Evolutionary conservation across 2,329 filamentous ascomycete genomes (phyloP).

Genomic region (Dothideomycetes sp.): DNA sequence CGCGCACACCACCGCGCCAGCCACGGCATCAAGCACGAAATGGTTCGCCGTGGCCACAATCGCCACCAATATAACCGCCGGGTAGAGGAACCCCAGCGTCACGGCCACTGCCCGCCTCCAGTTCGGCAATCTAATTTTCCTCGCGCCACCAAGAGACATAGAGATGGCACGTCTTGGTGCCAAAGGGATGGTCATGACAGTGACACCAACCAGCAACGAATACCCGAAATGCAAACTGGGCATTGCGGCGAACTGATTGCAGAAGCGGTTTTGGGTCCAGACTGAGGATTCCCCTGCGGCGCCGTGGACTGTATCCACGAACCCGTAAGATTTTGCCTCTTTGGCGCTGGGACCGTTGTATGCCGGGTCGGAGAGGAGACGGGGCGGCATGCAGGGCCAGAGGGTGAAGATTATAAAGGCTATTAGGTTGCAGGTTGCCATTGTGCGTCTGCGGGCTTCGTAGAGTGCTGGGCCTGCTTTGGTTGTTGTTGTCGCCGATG

Average conservation of each 20-base stretch:
- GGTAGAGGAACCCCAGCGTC: slow-evolving; percentile 50
- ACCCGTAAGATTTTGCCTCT: slow-evolving; percentile 49
- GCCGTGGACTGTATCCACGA: slow-evolving; percentile 49
- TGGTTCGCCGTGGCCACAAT: slow-evolving; percentile 66
- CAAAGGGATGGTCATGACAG: slow-evolving; percentile 55
- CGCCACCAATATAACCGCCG: slow-evolving; percentile 51
- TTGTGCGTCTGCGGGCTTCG: slow-evolving; percentile 43
- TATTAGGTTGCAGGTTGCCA: slow-evolving; percentile 48
- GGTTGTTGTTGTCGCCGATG: slow-evolving; percentile 24
- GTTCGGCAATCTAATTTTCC: slow-evolving; percentile 30
- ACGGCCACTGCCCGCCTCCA: slow-evolving; percentile 42
- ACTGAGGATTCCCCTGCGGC: slow-evolving; percentile 51
- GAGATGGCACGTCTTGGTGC: slow-evolving; percentile 27
- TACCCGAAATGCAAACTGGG: slow-evolving; percentile 67
- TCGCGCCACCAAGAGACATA: slow-evolving; percentile 15
- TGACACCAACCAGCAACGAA: slow-evolving; percentile 60
- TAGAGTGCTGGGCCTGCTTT: slow-evolving; percentile 42
- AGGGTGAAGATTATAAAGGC: slow-evolving; percentile 49
- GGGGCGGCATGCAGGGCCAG: slow-evolving; percentile 52
- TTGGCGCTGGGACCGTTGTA: slow-evolving; percentile 45
- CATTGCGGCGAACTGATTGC: slow-evolving; percentile 69
- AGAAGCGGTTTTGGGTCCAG: slow-evolving; percentile 63
- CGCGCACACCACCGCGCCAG: slow-evolving; percentile 53
- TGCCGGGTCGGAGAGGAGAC: slow-evolving; percentile 41
- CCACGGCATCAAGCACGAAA: slow-evolving; percentile 60